Conservation (phyloP, 2,329 filamentous ascomycete genomes). For the Drechslera avenae region DNA sequence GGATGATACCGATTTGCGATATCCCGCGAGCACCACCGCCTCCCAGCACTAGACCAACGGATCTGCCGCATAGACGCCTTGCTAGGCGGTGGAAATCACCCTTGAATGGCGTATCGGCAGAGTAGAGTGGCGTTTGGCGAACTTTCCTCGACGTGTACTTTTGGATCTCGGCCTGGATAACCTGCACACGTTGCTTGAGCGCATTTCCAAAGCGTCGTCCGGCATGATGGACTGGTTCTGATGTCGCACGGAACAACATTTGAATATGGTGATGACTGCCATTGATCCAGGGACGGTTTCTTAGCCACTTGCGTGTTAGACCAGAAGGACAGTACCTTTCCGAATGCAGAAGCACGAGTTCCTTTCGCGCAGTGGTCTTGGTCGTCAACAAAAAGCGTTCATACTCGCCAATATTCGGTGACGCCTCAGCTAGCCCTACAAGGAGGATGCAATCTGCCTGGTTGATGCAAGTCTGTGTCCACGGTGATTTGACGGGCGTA, state of each 20-base stretch:
- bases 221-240: conserved; percentile 76
- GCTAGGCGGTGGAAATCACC: conserved; percentile 95
- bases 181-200: conserved; percentile 90
- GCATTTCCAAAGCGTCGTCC: conserved; percentile 81
- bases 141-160: conserved; percentile 95
- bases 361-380: conserved; percentile 94
- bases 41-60: conserved; percentile 89
- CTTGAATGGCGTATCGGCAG: conserved; percentile 89
- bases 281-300: conserved; percentile 95
- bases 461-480: conserved; percentile 97
- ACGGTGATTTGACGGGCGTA: conserved; percentile 94
- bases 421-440: conserved; percentile 87
- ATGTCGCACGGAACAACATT: conserved; percentile 81
- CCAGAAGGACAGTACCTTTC: conserved; percentile 88
- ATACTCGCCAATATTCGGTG: conserved; percentile 90
- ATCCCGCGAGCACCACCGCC: conserved; percentile 93
- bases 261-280: conserved; percentile 97
- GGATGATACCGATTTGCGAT: conserved; percentile 90
- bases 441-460: conserved; percentile 96
- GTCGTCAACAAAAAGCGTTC: conserved; percentile 95
- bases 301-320: conserved; percentile 83
- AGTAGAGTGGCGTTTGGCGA: conserved; percentile 87
- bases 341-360: conserved; percentile 84
- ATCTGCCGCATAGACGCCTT: conserved; percentile 87
- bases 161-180: conserved; percentile 94